Percentiles rank a stretch among this genome's conserved stretches.
Conservation (phyloP, 768 basidiomycete genomes). For the Mycena pura region DNA sequence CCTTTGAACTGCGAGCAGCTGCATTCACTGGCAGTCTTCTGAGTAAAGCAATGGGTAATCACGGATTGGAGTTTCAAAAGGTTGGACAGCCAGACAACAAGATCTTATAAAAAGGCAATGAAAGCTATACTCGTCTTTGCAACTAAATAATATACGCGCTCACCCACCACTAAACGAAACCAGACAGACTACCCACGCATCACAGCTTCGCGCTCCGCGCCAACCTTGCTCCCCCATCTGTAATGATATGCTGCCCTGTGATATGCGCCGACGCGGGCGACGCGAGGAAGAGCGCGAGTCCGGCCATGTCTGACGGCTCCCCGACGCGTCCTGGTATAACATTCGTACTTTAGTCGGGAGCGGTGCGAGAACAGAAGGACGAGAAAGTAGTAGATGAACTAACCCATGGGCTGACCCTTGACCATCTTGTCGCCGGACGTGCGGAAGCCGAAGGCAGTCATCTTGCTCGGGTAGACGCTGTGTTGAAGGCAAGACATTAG, state of each 20-base stretch:
- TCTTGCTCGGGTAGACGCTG: slow-evolving; percentile 82
- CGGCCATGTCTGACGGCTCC: slow-evolving; percentile 70
- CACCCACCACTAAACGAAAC: too few species aligned
- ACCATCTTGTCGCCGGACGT: slow-evolving; percentile 60
- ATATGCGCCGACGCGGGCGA: slow-evolving; percentile 77
- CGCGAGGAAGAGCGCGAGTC: slow-evolving; percentile 70
- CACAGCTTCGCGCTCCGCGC: background rate
- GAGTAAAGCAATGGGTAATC: too few species aligned
- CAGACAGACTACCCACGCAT: too few species aligned
- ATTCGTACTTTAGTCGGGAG: background rate
- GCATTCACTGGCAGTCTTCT: too few species aligned
- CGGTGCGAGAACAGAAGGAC: background rate
- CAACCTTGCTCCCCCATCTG: slow-evolving; percentile 69
- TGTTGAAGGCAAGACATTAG: slow-evolving; percentile 5
- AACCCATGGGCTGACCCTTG: slow-evolving; percentile 69
- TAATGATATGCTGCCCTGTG: slow-evolving; percentile 72
- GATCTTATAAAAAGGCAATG: too few species aligned
- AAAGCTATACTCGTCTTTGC: too few species aligned
- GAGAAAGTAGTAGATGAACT: slow-evolving; percentile 22
- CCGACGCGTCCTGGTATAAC: slow-evolving; percentile 68
- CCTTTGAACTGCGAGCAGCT: too few species aligned
- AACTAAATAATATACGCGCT: too few species aligned
- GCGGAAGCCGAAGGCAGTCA: slow-evolving; percentile 78
- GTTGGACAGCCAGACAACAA: too few species aligned
- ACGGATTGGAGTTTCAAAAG: too few species aligned